Evolutionary conservation across 2,329 filamentous ascomycete genomes (phyloP), one percentile per base, ranked within the genome.

Genomic region (Pyrenochaeta sp.): DNA sequence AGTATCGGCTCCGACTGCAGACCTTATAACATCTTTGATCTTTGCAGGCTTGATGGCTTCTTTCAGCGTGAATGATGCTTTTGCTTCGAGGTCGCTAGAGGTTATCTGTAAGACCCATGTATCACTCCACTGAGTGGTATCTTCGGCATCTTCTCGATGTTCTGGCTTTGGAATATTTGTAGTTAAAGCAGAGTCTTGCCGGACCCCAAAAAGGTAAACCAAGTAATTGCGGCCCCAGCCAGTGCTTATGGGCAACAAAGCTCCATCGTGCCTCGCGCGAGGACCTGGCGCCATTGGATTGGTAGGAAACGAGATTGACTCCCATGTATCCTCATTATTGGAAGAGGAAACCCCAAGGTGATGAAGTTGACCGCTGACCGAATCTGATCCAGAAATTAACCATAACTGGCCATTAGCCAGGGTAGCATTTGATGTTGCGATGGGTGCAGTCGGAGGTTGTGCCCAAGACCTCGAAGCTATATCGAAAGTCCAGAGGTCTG

Each of bases 51-150:
- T 77, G 51, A 77, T 68, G 1, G 64, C 59, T 4, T 72, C 59
- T n/a, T 67, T 68, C 29, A 72, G 43, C 12, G 49, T 58, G 23
- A 64, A 57, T 0, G 60, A 58, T 2, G 61, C 50, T 21, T 68
- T 67, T 6, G 67, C 53, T 6, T 66, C 61, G 7, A 74, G 48
- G 36, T 69, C 54, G 45, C 67, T 73, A 4, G 77, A 78, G 1
- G 74, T 76, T 6, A 79, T 69, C 50, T 81, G 78, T n/a, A 78
- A 71, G 0, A 71, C 75, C 78, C 78, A 79, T n/a, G 77, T 71
- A 51, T 79, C 78, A 49, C 72, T 75, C 67, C 75, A 78, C 39
- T 69, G 67, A 7, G 65, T 69, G 15, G 64, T 37, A 18, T 66
- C 39, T 27, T 61, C 33, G 11, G 60, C 30, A 9, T 54, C 20